These are phyloP conservation scores for Pythium vanterpoolii DNA, from an alignment of 352 stramenopile species.

Conservation along the genomic window DNA sequence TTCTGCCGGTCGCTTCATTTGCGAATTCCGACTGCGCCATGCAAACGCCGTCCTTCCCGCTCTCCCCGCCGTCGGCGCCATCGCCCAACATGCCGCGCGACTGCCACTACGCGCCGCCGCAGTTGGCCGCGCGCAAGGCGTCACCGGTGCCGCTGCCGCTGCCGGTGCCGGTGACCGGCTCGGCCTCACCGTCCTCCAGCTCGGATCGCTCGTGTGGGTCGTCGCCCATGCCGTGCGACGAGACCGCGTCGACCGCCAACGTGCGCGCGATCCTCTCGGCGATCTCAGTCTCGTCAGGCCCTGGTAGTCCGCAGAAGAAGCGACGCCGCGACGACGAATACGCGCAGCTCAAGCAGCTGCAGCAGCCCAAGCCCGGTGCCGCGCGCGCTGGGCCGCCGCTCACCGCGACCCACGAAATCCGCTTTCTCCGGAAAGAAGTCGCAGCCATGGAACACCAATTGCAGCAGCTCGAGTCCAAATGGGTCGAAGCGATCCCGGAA, in stretches of 20 bases:
- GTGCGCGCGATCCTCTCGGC: constrained; percentile 17
- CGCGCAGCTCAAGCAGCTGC: constrained; percentile 13
- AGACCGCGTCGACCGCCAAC: not conserved
- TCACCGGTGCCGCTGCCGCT: not conserved
- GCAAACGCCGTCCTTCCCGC: too few relatives aligned
- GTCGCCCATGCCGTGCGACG: constrained; percentile 5
- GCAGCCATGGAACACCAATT: constrained; percentile 40
- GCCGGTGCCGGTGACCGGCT: not conserved
- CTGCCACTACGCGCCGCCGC: not conserved
- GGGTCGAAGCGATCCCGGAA: constrained; percentile 37
- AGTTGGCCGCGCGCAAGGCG: not conserved
- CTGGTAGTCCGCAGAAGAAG: constrained; percentile 15
- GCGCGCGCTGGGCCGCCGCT: constrained; percentile 9
- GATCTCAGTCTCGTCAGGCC: constrained; percentile 6
- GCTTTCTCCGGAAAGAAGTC: constrained; percentile 40
- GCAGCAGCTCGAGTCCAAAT: constrained; percentile 38
- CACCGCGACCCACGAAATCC: constrained; percentile 43
- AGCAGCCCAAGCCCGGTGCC: constrained; percentile 11
- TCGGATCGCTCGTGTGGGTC: constrained; percentile 14
- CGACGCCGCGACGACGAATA: constrained; percentile 16
- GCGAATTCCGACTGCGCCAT: too few relatives aligned
- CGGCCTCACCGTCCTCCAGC: constrained; percentile 4
- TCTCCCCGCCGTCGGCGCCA: not conserved
- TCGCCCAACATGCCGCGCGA: not conserved
- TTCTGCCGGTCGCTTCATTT: too few relatives aligned